Percentiles rank a stretch among this genome's conserved stretches.
Conservation (phyloP, 768 basidiomycete genomes). For the Termitomyces sp. region DNA sequence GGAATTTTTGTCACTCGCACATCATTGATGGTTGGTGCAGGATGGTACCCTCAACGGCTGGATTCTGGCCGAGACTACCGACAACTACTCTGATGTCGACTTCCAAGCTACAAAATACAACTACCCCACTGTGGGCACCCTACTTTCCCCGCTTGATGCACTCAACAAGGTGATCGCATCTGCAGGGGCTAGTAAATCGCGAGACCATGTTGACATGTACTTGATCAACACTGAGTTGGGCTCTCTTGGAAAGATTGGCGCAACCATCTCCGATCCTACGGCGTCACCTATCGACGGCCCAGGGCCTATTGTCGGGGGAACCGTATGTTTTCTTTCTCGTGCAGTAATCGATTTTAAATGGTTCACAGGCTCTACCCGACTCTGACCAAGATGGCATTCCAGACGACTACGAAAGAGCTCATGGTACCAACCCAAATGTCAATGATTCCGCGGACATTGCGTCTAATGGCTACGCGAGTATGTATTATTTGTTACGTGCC, state of each 20-base stretch:
- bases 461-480: constrained; percentile 35
- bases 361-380: constrained; percentile 25
- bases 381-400: constrained; percentile 34
- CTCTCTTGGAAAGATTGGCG: constrained; percentile 32
- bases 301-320: constrained; percentile 31
- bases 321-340: constrained; percentile 17
- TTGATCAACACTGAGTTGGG: constrained; percentile 32
- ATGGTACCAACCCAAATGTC: constrained; percentile 30
- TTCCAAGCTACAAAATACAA: constrained; percentile 28
- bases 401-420: constrained; percentile 31
- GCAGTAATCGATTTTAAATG: no score
- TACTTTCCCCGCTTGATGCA: constrained; percentile 31
- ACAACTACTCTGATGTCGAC: constrained; percentile 32
- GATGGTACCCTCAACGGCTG: constrained; percentile 30
- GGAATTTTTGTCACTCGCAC: not conserved
- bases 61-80: constrained; percentile 25
- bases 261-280: constrained; percentile 29
- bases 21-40: constrained; percentile 6
- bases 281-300: constrained; percentile 30
- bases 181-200: constrained; percentile 32
- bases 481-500: constrained; percentile 8
- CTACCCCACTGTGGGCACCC: constrained; percentile 30
- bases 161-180: constrained; percentile 27
- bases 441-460: constrained; percentile 31
- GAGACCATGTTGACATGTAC: constrained; percentile 32